Percentiles rank a stretch among this genome's conserved stretches.
Evolutionary conservation across 2,329 filamentous ascomycete genomes (phyloP).

Genomic region (Monosporascus sp.): DNA sequence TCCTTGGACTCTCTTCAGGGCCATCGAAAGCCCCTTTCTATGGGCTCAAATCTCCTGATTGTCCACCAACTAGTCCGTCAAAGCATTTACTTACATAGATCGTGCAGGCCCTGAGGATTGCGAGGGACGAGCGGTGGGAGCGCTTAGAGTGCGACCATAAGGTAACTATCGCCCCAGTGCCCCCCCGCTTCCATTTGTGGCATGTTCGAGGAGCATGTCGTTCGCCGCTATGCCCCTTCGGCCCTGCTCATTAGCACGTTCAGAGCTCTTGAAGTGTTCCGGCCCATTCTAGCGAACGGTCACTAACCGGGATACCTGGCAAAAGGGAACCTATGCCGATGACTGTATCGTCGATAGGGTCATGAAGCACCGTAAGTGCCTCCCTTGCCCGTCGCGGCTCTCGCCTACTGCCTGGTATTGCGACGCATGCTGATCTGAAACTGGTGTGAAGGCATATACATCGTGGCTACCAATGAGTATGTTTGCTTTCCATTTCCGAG

Average conservation of each 20-base stretch:
- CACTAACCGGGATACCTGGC: too few relatives aligned
- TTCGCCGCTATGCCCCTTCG: too few relatives aligned
- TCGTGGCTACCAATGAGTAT: slow-evolving; percentile 61
- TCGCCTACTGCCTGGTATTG: neutral
- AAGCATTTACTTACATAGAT: neutral
- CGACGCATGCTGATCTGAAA: neutral
- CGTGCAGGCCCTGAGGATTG: slow-evolving; percentile 64
- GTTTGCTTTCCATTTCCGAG: slow-evolving; percentile 19
- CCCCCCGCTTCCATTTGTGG: too few relatives aligned
- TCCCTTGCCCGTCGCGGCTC: neutral
- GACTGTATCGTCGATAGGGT: slow-evolving; percentile 78
- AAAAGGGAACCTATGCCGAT: slow-evolving; percentile 59
- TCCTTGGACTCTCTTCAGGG: too few relatives aligned
- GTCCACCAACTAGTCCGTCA: neutral
- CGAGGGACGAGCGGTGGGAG: slow-evolving; percentile 84
- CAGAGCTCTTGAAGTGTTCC: too few relatives aligned
- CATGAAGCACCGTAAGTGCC: slow-evolving; percentile 48
- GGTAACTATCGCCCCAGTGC: slow-evolving; percentile 5
- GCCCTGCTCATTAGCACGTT: too few relatives aligned
- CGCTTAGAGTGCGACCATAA: slow-evolving; percentile 85
- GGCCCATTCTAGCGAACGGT: too few relatives aligned
- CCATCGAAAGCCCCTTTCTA: too few relatives aligned
- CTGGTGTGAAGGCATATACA: slow-evolving; percentile 55
- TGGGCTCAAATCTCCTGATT: slow-evolving; percentile 73
- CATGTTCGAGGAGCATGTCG: too few relatives aligned